Percentiles rank a stretch among this genome's conserved stretches.
phyloP scores from a whole-genome alignment of 192 early-diverging fungal genomes.

The Backusella westeae region DNA sequence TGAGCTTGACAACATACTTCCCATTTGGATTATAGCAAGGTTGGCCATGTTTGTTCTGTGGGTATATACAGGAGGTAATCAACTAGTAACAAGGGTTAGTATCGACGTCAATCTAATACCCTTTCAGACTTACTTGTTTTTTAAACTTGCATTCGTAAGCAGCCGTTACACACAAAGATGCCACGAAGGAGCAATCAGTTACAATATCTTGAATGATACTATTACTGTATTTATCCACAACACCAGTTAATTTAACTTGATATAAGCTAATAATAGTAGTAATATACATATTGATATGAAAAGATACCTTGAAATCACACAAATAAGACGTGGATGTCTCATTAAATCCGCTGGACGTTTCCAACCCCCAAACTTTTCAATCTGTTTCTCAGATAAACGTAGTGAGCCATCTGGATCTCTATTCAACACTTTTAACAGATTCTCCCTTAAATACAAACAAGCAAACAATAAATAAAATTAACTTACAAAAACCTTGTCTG shows the following conservation, averaged over 20 bases:
- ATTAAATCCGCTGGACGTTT: conserved; percentile 76
- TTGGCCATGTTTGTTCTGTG: conserved; percentile 65
- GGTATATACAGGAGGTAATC: conserved; percentile 84
- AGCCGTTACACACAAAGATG: conserved; percentile 82
- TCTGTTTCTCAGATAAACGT: conserved; percentile 72
- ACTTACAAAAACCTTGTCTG: conserved; percentile 47
- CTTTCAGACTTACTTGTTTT: conserved; percentile 55
- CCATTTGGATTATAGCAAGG: conserved; percentile 85
- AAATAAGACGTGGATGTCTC: conserved; percentile 66
- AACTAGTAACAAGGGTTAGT: conserved; percentile 42
- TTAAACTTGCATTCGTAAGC: conserved; percentile 72
- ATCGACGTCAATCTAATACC: neutral
- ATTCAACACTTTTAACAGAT: conserved; percentile 23
- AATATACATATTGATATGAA: neutral
- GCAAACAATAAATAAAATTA: conserved; percentile 5
- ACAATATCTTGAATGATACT: conserved; percentile 85
- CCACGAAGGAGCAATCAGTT: conserved; percentile 95
- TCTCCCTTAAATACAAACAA: conserved; percentile 13
- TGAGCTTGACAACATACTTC: conserved; percentile 86
- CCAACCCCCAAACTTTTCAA: conserved; percentile 73
- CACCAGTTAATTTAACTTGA: neutral
- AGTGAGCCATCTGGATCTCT: conserved; percentile 81
- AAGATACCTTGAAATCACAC: conserved; percentile 50
- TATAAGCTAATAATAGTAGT: neutral
- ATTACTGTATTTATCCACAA: conserved; percentile 30